Evolutionary conservation across 805 yeast genomes (phyloP).

Genomic region (Yarrowia alimentaria): DNA sequence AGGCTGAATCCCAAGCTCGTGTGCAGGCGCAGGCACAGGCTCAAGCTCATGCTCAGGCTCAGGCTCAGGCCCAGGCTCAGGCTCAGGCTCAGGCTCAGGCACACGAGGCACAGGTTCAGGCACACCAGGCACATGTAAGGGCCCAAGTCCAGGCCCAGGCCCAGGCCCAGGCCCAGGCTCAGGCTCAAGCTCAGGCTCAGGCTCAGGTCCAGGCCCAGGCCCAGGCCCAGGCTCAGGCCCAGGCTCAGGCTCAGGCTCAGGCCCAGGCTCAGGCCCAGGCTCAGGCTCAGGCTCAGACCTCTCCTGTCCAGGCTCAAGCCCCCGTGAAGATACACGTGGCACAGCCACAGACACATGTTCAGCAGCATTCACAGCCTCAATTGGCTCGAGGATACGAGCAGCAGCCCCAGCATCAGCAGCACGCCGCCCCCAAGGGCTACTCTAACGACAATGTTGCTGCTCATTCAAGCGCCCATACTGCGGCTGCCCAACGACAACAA

Average conservation of each 20-base stretch:
- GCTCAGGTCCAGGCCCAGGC: conserved; percentile 28
- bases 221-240: conserved; percentile 31
- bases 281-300: conserved; percentile 24
- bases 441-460: conserved; percentile 23
- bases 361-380: conserved; percentile 18
- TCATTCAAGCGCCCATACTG: conserved; percentile 25
- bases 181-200: conserved; percentile 31
- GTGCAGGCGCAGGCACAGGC: conserved; percentile 16
- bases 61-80: conserved; percentile 30
- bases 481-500: conserved; percentile 31
- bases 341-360: conserved; percentile 29
- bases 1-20: no score
- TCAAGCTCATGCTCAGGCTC: conserved; percentile 29
- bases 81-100: conserved; percentile 30
- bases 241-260: conserved; percentile 29
- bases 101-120: conserved; percentile 29
- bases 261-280: conserved; percentile 30
- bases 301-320: conserved; percentile 31
- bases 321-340: conserved; percentile 31
- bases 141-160: conserved; percentile 31
- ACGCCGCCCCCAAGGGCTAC: no score
- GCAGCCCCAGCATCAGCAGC: conserved; percentile 20
- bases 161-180: conserved; percentile 30
- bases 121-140: conserved; percentile 28
- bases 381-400: conserved; percentile 28